phyloP scores from a whole-genome alignment of 768 basidiomycete genomes.

The Russula virescens region DNA sequence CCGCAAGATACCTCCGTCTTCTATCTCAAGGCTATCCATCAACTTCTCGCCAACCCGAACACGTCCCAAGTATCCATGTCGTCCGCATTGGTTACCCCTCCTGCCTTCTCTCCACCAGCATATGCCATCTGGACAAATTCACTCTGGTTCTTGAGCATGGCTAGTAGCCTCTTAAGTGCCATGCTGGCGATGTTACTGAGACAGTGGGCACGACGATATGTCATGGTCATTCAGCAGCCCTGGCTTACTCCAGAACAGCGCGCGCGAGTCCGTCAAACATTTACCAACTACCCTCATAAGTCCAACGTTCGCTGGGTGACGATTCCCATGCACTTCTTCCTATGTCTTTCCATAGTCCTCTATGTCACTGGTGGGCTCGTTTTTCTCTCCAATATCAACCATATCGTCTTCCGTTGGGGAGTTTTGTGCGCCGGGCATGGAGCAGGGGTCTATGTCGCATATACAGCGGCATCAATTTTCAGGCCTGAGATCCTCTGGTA shows the following conservation, averaged over 20 bases:
- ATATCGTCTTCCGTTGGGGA: not conserved
- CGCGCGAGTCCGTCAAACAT: not conserved
- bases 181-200: not conserved
- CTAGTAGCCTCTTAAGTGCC: not conserved
- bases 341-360: constrained; percentile 5
- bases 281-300: not conserved
- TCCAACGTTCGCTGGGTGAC: not conserved
- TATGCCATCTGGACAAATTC: constrained; percentile 8
- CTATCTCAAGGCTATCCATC: not conserved
- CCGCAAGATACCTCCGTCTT: not conserved
- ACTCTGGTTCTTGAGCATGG: constrained; percentile 11
- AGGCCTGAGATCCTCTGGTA: too few relatives aligned
- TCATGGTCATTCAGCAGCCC: not conserved
- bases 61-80: not conserved
- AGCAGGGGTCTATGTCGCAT: too few relatives aligned
- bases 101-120: not conserved
- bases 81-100: not conserved
- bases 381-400: not conserved
- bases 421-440: too few relatives aligned
- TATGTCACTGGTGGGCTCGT: not conserved
- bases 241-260: not conserved
- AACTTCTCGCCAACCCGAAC: not conserved
- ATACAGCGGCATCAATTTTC: too few relatives aligned
- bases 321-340: not conserved
- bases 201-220: constrained; percentile 2